Percentiles rank a stretch among this genome's conserved stretches.
Evolutionary conservation across 208 protist genomes (phyloP).

Genomic region (Leishmania arabica): DNA sequence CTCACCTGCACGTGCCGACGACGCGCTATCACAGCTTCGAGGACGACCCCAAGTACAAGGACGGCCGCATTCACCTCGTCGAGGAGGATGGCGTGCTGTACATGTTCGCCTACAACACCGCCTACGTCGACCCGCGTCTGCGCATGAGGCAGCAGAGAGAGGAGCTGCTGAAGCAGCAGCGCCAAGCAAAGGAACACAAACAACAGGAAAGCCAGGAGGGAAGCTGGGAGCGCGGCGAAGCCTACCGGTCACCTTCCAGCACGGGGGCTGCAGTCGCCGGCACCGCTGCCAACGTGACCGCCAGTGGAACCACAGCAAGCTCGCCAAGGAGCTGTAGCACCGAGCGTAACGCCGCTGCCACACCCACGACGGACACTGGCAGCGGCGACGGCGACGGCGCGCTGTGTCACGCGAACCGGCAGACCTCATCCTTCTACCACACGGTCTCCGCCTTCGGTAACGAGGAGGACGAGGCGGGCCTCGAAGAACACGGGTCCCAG

Average conservation of each 20-base stretch:
- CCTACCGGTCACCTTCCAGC: not conserved
- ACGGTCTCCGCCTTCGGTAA: conserved; percentile 27
- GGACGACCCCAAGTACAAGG: conserved; percentile 41
- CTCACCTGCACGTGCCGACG: conserved; percentile 15
- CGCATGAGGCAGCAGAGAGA: conserved; percentile 17
- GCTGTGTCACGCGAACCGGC: conserved; percentile 8
- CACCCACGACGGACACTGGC: not conserved
- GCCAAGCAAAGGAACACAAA: not conserved
- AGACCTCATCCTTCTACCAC: conserved; percentile 37
- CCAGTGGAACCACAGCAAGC: not conserved
- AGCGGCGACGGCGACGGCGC: not conserved
- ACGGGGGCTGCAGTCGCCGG: not conserved
- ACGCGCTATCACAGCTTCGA: conserved; percentile 43
- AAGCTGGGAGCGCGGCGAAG: not conserved
- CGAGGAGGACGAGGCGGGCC: conserved; percentile 19
- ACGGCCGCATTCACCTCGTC: conserved; percentile 64
- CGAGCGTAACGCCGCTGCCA: not conserved
- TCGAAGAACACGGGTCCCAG: not conserved
- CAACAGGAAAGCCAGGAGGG: not conserved
- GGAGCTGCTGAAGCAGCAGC: conserved; percentile 11
- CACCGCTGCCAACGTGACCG: not conserved
- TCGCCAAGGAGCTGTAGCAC: not conserved
- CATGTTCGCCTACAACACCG: conserved; percentile 60
- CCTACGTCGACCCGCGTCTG: conserved; percentile 23
- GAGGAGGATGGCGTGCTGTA: conserved; percentile 66